Conservation (phyloP, 345 rosid genomes). For the Kandelia obovata region DNA sequence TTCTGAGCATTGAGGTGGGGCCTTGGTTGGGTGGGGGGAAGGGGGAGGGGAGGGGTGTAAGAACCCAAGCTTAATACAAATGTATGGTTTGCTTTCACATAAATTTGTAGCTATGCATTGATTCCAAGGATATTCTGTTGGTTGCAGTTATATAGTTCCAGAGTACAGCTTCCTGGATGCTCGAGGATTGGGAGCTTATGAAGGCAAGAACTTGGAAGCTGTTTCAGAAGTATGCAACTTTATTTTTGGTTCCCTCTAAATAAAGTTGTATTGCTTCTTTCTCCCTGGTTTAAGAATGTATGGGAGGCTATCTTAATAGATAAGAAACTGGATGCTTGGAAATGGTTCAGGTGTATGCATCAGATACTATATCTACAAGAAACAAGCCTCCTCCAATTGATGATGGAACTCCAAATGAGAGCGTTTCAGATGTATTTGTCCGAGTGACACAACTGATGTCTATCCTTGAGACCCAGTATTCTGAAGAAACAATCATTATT, state of each 20-base stretch:
- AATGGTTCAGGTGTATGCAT: slow-evolving; percentile 62
- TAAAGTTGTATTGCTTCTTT: too few relatives aligned
- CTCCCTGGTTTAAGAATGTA: too few relatives aligned
- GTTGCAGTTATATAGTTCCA: slow-evolving; percentile 74
- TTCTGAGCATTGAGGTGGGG: too few relatives aligned
- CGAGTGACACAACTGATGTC: slow-evolving; percentile 93
- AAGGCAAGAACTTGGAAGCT: slow-evolving; percentile 72
- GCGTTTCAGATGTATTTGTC: slow-evolving; percentile 81
- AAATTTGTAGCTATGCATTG: not conserved
- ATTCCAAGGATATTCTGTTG: not conserved
- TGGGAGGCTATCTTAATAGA: too few relatives aligned
- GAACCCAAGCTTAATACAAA: not conserved
- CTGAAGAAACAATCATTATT: slow-evolving; percentile 62
- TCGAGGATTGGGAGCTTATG: slow-evolving; percentile 93
- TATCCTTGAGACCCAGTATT: slow-evolving; percentile 88
- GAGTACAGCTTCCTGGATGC: slow-evolving; percentile 95
- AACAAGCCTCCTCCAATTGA: slow-evolving; percentile 84
- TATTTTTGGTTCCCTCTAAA: not conserved
- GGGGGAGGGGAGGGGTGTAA: too few relatives aligned
- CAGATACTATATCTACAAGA: slow-evolving; percentile 68
- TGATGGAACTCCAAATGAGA: slow-evolving; percentile 95
- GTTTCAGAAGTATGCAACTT: slow-evolving; percentile 54
- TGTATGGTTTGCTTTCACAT: not conserved
- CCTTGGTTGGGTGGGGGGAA: too few relatives aligned
- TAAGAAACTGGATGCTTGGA: not conserved